phyloP scores from a whole-genome alignment of 2,329 filamentous ascomycete genomes.

The Pseudocercospora macadamiae region DNA sequence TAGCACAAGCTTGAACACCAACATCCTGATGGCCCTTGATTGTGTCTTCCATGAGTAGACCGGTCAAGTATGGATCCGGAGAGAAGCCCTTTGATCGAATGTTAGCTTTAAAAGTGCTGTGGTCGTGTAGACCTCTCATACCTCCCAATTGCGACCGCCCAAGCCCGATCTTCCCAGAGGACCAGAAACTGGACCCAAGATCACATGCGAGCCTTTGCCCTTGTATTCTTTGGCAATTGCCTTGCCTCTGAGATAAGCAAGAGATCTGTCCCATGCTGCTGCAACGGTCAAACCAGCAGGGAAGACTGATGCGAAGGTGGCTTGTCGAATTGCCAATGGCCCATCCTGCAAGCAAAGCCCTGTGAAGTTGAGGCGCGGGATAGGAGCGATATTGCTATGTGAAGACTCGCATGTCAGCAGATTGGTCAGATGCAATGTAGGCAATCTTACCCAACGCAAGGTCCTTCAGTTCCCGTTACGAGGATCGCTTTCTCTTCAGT shows the following conservation, averaged over 20 bases:
- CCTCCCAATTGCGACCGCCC: slow-evolving; percentile 48
- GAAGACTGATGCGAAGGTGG: slow-evolving; percentile 47
- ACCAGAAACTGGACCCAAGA: slow-evolving; percentile 69
- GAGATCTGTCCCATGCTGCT: slow-evolving; percentile 47
- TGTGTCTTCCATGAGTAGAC: slow-evolving; percentile 30
- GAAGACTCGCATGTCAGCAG: slow-evolving; percentile 40
- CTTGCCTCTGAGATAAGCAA: slow-evolving; percentile 38
- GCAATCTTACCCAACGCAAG: no score
- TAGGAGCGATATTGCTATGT: slow-evolving; percentile 41
- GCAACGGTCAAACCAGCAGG: slow-evolving; percentile 47
- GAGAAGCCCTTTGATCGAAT: no score
- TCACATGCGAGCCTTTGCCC: slow-evolving; percentile 61
- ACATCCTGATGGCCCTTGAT: slow-evolving; percentile 39
- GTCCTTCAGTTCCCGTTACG: no score
- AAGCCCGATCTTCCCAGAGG: slow-evolving; percentile 45
- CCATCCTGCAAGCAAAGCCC: slow-evolving; percentile 48
- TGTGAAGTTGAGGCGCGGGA: slow-evolving; percentile 42
- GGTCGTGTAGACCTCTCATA: no score
- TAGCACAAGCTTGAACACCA: slow-evolving; percentile 50
- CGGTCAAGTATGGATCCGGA: slow-evolving; percentile 65
- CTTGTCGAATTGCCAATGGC: slow-evolving; percentile 44
- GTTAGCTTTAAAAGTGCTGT: no score
- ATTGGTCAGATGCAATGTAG: no score
- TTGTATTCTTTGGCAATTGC: slow-evolving; percentile 38
- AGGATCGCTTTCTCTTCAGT: slow-evolving; percentile 39